phyloP scores from a whole-genome alignment of 164 flowering plant species.

The Chimonanthus praecox region DNA sequence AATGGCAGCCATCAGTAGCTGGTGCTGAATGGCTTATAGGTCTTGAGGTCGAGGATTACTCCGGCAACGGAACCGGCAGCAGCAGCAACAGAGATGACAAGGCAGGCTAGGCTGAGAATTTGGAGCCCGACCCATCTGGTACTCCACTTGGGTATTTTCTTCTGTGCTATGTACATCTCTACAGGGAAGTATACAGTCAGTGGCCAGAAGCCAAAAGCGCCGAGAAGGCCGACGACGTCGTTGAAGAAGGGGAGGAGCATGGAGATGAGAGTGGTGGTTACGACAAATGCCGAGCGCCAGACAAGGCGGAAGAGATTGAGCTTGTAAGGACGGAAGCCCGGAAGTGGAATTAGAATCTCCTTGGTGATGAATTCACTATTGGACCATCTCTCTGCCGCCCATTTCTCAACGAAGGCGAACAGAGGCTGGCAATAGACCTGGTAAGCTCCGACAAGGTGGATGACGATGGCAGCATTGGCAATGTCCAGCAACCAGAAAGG shows the following conservation, averaged over 20 bases:
- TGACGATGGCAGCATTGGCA: slow-evolving; percentile 52
- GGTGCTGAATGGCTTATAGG: slow-evolving; percentile 39
- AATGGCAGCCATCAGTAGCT: slow-evolving; percentile 25
- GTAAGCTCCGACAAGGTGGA: slow-evolving; percentile 65
- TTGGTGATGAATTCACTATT: slow-evolving; percentile 32
- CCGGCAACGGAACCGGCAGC: slow-evolving; percentile 60
- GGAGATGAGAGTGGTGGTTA: slow-evolving; percentile 48
- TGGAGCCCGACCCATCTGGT: slow-evolving; percentile 55
- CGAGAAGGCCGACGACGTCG: slow-evolving; percentile 57
- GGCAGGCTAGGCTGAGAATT: slow-evolving; percentile 46
- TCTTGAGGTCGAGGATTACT: slow-evolving; percentile 38
- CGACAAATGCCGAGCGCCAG: slow-evolving; percentile 56
- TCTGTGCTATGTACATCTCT: slow-evolving; percentile 67
- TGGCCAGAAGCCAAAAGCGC: slow-evolving; percentile 74
- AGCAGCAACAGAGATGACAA: slow-evolving; percentile 50
- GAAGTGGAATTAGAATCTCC: slow-evolving; percentile 28
- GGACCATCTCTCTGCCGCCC: slow-evolving; percentile 32
- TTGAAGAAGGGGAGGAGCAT: slow-evolving; percentile 75
- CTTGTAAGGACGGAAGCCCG: slow-evolving; percentile 28
- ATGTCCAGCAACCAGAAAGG: slow-evolving; percentile 61
- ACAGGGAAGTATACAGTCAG: slow-evolving; percentile 68
- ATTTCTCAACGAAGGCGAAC: slow-evolving; percentile 59
- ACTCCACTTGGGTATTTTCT: slow-evolving; percentile 52
- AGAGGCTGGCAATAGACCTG: slow-evolving; percentile 61
- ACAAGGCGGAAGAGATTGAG: slow-evolving; percentile 53